phyloP scores from a whole-genome alignment of 2,329 filamentous ascomycete genomes.

The Penicillium psychrosexuale region DNA sequence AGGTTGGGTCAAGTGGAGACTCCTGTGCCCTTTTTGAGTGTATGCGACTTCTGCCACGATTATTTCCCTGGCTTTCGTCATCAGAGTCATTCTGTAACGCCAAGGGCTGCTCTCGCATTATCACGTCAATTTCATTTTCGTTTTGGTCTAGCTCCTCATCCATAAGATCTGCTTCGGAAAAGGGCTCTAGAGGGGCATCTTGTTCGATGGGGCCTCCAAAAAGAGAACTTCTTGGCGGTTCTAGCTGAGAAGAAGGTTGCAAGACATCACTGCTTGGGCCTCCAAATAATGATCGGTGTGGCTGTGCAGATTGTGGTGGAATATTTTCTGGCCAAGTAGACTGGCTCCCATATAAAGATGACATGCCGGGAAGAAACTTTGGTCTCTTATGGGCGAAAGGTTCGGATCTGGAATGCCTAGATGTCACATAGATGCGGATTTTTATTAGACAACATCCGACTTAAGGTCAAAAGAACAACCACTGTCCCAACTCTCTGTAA shows the following conservation, averaged over 20 bases:
- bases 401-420: background rate
- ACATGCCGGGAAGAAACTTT: slow-evolving; percentile 24
- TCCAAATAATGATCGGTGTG: slow-evolving; percentile 19
- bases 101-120: slow-evolving; percentile 22
- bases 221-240: slow-evolving; percentile 23
- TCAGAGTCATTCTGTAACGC: slow-evolving; percentile 22
- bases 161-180: slow-evolving; percentile 9
- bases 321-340: slow-evolving; percentile 19
- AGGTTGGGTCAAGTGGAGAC: background rate
- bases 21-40: background rate
- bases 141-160: slow-evolving; percentile 1
- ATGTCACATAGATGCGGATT: slow-evolving; percentile 3
- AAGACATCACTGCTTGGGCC: slow-evolving; percentile 25
- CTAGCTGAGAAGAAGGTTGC: slow-evolving; percentile 31
- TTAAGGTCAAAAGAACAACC: background rate
- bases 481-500: rapidly evolving
- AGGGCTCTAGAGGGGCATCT: slow-evolving; percentile 17
- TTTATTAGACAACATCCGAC: background rate
- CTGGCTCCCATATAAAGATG: slow-evolving; percentile 24
- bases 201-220: slow-evolving; percentile 30
- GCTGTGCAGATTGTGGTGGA: slow-evolving; percentile 22
- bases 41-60: slow-evolving; percentile 8
- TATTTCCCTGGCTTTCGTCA: slow-evolving; percentile 22
- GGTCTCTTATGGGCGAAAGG: background rate
- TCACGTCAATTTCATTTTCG: slow-evolving; percentile 20